Evolutionary conservation across 2,329 filamentous ascomycete species (phyloP), one percentile per base, ranked within the genome.

Genomic region (Penicillium oxalicum): DNA sequence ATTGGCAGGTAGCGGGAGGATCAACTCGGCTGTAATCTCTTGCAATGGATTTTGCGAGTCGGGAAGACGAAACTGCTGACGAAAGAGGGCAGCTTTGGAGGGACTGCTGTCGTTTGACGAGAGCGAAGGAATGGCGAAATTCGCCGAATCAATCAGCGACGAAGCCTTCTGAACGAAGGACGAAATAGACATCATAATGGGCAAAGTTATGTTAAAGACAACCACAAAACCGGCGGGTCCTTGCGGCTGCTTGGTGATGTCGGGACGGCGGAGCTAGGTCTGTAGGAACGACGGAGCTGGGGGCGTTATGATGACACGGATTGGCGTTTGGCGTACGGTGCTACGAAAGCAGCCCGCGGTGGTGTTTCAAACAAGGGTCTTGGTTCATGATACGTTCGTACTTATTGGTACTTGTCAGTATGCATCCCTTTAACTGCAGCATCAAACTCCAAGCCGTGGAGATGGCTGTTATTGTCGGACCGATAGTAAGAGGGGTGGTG

Each of bases 1-100:
- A 69, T 85, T 87, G 29, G 29, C 7, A 55, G 82, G 81, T 53
- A 81, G 83, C 47, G 86, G 84, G 50, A 98, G 87, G 48, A 90
- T 94, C 51, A 98, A 82, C 75, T 98, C 93, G 64, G 93, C 91
- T 52, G 87, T 90, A 72, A 98, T 96, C 76, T 98, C 93, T 73
- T 94, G 90, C 49, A 97, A 80, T 48, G 93, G 93, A 54, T 87
- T 91, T 72, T 98, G 91, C 35, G 88, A 86, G 64, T 89, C 83
- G 40, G 93, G 93, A 32, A 98, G 85, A 58, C 93, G 88, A 75
- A 98, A 98, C 72, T 98, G 93, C 69, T 87, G 86, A 74, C 93
- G 90, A 75, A 97, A 98, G 50, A 97, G 82, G 44, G 87, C 86
- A 48, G 90, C 84, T 74, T 96, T 97, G 65, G 91, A 91, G 43